These are phyloP conservation scores for Aspergillus ochraceoroseus DNA, from an alignment of 2,329 filamentous ascomycete genomes.

Conservation along the genomic window DNA sequence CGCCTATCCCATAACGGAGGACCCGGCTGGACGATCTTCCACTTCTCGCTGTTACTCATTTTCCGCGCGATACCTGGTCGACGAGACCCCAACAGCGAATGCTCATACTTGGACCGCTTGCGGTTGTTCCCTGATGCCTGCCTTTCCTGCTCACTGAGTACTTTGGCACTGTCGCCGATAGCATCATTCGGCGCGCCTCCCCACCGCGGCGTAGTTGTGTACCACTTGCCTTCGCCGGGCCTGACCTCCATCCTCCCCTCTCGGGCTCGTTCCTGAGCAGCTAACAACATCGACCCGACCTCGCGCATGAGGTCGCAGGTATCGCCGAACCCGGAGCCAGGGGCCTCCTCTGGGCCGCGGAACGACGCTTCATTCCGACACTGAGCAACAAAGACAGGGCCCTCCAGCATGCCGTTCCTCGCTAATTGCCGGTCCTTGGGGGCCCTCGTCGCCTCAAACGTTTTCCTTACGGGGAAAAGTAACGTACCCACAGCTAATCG, in stretches of 20 bases:
- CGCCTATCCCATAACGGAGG: slow-evolving; percentile 54
- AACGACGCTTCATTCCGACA: slow-evolving; percentile 54
- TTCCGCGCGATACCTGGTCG: slow-evolving; percentile 38
- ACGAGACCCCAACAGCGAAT: slow-evolving; percentile 31
- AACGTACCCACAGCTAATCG: slow-evolving; percentile 48
- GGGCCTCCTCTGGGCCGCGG: slow-evolving; percentile 31
- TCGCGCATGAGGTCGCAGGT: slow-evolving; percentile 55
- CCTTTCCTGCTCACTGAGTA: slow-evolving; percentile 28
- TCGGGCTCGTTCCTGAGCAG: slow-evolving; percentile 58
- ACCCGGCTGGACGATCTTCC: slow-evolving; percentile 51
- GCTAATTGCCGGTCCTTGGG: slow-evolving; percentile 51
- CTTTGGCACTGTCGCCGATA: slow-evolving; percentile 25
- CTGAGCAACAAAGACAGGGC: slow-evolving; percentile 54
- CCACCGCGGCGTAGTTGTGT: slow-evolving; percentile 54
- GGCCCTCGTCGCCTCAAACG: slow-evolving; percentile 50
- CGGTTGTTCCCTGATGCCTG: slow-evolving; percentile 27
- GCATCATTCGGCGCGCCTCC: slow-evolving; percentile 47
- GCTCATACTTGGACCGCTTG: slow-evolving; percentile 39
- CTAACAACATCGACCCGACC: slow-evolving; percentile 52
- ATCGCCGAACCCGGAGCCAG: slow-evolving; percentile 34
- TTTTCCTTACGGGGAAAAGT: slow-evolving; percentile 55
- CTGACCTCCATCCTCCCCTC: slow-evolving; percentile 49
- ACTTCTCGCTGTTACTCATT: slow-evolving; percentile 47
- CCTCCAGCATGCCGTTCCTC: slow-evolving; percentile 53
- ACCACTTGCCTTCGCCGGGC: slow-evolving; percentile 57